These are phyloP conservation scores for Collybia sp. DNA, from an alignment of 768 basidiomycete genomes.

Conservation along the genomic window DNA sequence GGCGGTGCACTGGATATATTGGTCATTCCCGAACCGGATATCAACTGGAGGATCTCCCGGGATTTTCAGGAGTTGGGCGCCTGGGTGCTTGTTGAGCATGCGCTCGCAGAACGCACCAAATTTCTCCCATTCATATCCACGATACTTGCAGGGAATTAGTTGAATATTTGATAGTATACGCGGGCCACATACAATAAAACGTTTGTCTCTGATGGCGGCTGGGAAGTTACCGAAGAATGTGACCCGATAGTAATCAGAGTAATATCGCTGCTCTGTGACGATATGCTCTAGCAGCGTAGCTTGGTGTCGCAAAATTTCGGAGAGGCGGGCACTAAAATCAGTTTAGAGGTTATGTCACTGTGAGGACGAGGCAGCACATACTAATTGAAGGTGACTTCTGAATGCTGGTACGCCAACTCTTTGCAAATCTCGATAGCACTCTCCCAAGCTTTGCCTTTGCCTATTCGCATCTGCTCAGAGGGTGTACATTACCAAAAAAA, in stretches of 20 bases:
- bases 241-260: conserved; percentile 91
- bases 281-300: conserved; percentile 87
- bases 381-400: conserved; percentile 89
- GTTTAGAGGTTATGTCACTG: conserved; percentile 6
- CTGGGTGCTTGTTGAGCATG: conserved; percentile 87
- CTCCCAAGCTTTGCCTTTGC: conserved; percentile 98
- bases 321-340: conserved; percentile 61
- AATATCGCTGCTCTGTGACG: conserved; percentile 76
- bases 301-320: conserved; percentile 84
- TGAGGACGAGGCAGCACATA: conserved; percentile 30
- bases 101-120: conserved; percentile 86
- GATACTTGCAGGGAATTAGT: conserved; percentile 51
- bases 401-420: conserved; percentile 85
- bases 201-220: conserved; percentile 77
- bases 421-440: conserved; percentile 90
- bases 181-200: conserved; percentile 69
- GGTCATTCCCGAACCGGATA: conserved; percentile 71
- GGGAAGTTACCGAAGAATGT: conserved; percentile 94
- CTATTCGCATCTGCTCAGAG: conserved; percentile 28
- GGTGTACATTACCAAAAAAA: conserved; percentile 4
- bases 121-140: conserved; percentile 94
- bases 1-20: conserved; percentile 85
- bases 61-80: conserved; percentile 72
- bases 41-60: conserved; percentile 77
- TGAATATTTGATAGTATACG: too few relatives aligned